Base-by-base conservation (phyloP, 1,284 basidiomycete species). In the Ceratobasidium sp. region DNA sequence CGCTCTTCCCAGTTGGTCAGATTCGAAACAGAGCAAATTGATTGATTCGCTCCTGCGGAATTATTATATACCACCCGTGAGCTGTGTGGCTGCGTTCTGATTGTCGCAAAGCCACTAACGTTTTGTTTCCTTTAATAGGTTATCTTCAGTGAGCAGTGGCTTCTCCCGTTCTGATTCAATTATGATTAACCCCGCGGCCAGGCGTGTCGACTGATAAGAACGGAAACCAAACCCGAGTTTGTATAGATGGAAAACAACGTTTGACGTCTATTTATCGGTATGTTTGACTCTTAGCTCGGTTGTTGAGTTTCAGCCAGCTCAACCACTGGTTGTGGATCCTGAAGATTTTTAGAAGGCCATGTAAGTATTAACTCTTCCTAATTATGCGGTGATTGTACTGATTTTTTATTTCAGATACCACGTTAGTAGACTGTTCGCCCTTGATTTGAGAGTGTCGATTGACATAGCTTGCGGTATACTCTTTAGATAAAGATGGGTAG, bases 171-270 rank as follows among this genome's bases (percentile, higher is more conserved):
- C 25, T 50, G 16, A 5, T 44, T 14, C 5, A 16, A 16, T 1
- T 64, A 25, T 49, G 33, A 41, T 36, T 14, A 13, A 49, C n/a
- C 57, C 6, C 50, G 13, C 6, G 8, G 27, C 29, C 39, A 71
- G 72, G 68, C 21, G n/a, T 68, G 6, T 41, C 68, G 13, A 59
- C 58, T 14, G 68, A 67, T 41, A 27, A 39, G 25, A 46, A 56
- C 41, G 72, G 70, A 19, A 59, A 70, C 42, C 54, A 68, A 56
- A 69, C 39, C 19, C 58, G 72, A 6, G 56, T 72, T 23, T 72
- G 72, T 50, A 72, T 72, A n/a, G 72, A 72, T 29, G 72, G 72
- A 8, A 72, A 72, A 39, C 72, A 72, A 36, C 53, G 72, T 23
- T 69, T 72, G 19, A 72, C 72, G 4, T 72, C 72, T 27, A 54